Conservation (phyloP, 306 rosid species). For the Cicer judaicum region DNA sequence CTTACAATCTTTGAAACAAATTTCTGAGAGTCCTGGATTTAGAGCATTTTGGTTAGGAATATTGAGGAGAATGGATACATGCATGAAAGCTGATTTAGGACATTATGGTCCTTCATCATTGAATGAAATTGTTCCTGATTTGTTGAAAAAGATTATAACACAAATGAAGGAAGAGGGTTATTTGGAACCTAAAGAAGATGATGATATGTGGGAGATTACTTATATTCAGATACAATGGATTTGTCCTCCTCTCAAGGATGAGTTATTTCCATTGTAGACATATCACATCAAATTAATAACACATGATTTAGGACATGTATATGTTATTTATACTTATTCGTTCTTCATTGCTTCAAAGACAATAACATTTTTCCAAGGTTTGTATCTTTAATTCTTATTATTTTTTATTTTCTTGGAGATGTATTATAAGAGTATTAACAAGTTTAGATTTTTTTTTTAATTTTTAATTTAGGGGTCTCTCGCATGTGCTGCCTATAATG, state of each 20-base stretch:
- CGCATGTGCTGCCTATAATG: too few relatives aligned
- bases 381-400: conserved; percentile 35
- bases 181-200: conserved; percentile 64
- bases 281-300: neutral
- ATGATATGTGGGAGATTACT: conserved; percentile 86
- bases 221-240: conserved; percentile 93
- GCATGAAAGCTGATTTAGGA: conserved; percentile 89
- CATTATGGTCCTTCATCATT: conserved; percentile 64
- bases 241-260: conserved; percentile 80
- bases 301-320: neutral
- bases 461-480: neutral
- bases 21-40: conserved; percentile 62
- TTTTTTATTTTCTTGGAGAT: neutral
- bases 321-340: conserved; percentile 51
- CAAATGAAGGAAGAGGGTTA: conserved; percentile 73
- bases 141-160: conserved; percentile 71
- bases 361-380: conserved; percentile 46
- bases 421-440: neutral
- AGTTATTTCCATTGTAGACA: conserved; percentile 65
- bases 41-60: conserved; percentile 86
- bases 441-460: neutral
- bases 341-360: conserved; percentile 48
- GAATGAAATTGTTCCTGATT: conserved; percentile 63
- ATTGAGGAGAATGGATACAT: conserved; percentile 92
- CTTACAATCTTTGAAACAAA: conserved; percentile 64